These are phyloP conservation scores for Sugiyamaella marilandica DNA, from an alignment of 805 yeast species.

Conservation along the genomic window DNA sequence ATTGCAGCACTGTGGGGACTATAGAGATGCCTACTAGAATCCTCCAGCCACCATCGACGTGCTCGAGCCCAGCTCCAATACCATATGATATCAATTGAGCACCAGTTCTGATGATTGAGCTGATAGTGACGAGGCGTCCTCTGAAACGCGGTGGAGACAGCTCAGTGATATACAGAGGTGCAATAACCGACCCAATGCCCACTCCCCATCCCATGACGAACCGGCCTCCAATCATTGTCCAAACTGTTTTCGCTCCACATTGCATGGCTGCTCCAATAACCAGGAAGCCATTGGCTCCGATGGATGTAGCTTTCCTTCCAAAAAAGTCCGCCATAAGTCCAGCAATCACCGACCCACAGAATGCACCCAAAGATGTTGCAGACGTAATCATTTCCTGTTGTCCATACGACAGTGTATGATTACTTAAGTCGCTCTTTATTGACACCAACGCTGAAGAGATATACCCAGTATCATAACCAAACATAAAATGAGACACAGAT, in stretches of 20 bases:
- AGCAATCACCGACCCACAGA: slow-evolving; percentile 73
- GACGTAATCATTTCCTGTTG: slow-evolving; percentile 87
- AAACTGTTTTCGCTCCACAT: slow-evolving; percentile 70
- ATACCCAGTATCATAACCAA: slow-evolving; percentile 97
- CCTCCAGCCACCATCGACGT: slow-evolving; percentile 85
- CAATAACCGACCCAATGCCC: slow-evolving; percentile 86
- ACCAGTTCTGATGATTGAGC: slow-evolving; percentile 84
- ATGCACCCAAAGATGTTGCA: slow-evolving; percentile 91
- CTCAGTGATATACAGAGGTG: slow-evolving; percentile 88
- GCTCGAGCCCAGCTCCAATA: slow-evolving; percentile 69
- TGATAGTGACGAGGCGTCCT: slow-evolving; percentile 84
- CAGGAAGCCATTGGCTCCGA: slow-evolving; percentile 76
- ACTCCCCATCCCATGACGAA: slow-evolving; percentile 94
- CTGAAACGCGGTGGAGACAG: slow-evolving; percentile 90
- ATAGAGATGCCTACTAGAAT: slow-evolving; percentile 83
- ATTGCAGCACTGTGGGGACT: slow-evolving; percentile 81
- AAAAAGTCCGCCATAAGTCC: slow-evolving; percentile 76
- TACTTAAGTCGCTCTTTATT: slow-evolving; percentile 62
- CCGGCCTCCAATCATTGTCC: slow-evolving; percentile 92
- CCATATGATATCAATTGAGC: slow-evolving; percentile 94
- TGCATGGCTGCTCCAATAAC: slow-evolving; percentile 81
- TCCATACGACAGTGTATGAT: slow-evolving; percentile 54
- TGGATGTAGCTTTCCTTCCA: slow-evolving; percentile 79
- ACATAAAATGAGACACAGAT: slow-evolving; percentile 31
- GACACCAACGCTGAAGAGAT: slow-evolving; percentile 88